These are phyloP conservation scores for Larix sibirica DNA, from an alignment of 83 land plant genomes.

Conservation along the genomic window DNA sequence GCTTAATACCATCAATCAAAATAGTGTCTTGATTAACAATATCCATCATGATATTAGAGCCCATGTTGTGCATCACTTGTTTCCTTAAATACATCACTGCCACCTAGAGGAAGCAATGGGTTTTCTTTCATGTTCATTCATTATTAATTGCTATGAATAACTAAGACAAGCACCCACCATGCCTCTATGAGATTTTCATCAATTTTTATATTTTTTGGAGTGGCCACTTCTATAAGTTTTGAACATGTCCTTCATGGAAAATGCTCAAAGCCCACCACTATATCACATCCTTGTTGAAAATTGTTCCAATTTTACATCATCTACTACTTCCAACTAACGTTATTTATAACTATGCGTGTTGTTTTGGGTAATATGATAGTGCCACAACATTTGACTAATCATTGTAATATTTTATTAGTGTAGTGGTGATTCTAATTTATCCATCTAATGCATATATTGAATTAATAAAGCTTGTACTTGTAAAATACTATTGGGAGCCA, in stretches of 20 bases:
- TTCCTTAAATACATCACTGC: conserved; percentile 96
- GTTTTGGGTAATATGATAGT: background rate
- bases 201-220: too few species aligned
- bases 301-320: background rate
- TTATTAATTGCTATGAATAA: background rate
- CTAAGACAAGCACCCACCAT: background rate
- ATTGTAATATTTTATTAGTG: too few species aligned
- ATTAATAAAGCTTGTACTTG: conserved; percentile 78
- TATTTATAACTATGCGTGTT: background rate
- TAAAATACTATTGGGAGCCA: conserved; percentile 85
- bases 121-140: background rate
- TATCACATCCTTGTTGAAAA: background rate
- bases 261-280: background rate
- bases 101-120: conserved; percentile 80
- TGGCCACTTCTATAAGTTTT: background rate
- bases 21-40: too few species aligned
- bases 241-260: background rate
- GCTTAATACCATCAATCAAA: too few species aligned
- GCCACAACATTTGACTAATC: background rate
- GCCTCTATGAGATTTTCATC: background rate
- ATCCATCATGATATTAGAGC: too few species aligned
- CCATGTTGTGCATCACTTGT: conserved; percentile 93
- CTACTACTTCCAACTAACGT: background rate
- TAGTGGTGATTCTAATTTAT: background rate
- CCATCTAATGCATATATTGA: conserved; percentile 47